Evolutionary conservation across 148 eudicot genomes (phyloP).

Genomic region (Rhododendron mucronatum): DNA sequence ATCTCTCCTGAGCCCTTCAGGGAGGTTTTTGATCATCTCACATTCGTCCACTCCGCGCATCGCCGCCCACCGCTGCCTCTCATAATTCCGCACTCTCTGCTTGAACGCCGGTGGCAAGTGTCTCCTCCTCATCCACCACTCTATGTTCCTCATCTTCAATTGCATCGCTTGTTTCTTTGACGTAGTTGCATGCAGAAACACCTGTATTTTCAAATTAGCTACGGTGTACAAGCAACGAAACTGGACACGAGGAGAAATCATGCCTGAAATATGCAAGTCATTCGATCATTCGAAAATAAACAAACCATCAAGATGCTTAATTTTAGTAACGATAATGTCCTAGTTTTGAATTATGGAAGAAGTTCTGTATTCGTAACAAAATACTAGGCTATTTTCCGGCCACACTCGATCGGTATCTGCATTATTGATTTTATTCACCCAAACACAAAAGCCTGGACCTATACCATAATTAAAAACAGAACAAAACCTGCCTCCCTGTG

Average conservation of each 20-base stretch:
- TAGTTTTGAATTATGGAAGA: neutral
- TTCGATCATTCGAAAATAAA: neutral
- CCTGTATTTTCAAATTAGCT: conserved; percentile 28
- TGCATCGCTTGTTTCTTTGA: conserved; percentile 96
- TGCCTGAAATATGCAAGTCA: neutral
- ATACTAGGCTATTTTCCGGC: neutral
- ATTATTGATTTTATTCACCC: neutral
- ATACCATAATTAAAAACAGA: neutral
- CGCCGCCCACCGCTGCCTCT: conserved; percentile 94
- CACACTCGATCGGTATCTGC: neutral
- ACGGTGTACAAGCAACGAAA: neutral
- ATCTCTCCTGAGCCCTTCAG: conserved; percentile 90
- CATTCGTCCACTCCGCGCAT: conserved; percentile 96
- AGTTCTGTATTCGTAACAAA: neutral
- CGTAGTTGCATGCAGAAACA: conserved; percentile 85
- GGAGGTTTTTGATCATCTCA: conserved; percentile 85
- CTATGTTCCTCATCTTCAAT: conserved; percentile 83
- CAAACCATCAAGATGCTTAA: neutral
- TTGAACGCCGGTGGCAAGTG: conserved; percentile 51
- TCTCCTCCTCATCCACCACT: conserved; percentile 96
- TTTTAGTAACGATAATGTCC: neutral
- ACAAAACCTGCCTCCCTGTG: neutral
- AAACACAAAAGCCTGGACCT: neutral
- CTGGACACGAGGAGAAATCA: neutral
- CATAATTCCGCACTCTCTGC: conserved; percentile 85